Evolutionary conservation across 164 flowering plant genomes (phyloP).

Genomic region (Sextonia rubra): DNA sequence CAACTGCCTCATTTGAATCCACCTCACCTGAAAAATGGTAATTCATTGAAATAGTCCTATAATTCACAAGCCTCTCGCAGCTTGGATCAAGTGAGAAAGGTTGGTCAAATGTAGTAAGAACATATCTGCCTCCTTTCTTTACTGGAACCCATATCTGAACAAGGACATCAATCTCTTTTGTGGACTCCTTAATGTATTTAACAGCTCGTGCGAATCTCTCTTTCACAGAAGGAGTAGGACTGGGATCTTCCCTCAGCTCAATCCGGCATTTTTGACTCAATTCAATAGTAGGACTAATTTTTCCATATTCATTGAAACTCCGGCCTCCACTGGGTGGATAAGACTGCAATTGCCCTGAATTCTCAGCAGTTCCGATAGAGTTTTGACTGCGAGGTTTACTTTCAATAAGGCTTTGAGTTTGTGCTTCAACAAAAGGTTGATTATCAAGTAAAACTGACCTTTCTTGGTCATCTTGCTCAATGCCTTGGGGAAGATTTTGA

Average conservation of each 20-base stretch:
- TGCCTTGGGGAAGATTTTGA: conserved; percentile 17
- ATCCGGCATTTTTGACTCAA: conserved; percentile 50
- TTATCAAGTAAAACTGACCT: conserved; percentile 21
- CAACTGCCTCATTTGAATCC: conserved; percentile 40
- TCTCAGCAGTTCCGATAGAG: conserved; percentile 7
- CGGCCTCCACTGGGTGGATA: conserved; percentile 17
- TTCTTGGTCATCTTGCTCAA: conserved; percentile 28
- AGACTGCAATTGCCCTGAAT: conserved; percentile 19
- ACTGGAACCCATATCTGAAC: conserved; percentile 85
- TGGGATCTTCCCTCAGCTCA: conserved; percentile 32
- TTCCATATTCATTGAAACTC: not conserved
- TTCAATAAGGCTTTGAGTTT: conserved; percentile 6
- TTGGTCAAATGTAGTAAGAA: conserved; percentile 57
- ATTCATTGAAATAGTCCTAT: conserved; percentile 53
- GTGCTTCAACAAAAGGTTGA: conserved; percentile 21
- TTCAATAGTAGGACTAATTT: conserved; percentile 22
- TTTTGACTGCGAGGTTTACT: conserved; percentile 15
- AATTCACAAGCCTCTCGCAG: conserved; percentile 45
- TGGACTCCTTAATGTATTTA: conserved; percentile 33
- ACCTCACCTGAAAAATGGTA: conserved; percentile 67
- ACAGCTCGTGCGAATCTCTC: conserved; percentile 60
- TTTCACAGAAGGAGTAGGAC: conserved; percentile 43
- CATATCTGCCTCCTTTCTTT: conserved; percentile 40
- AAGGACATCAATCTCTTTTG: conserved; percentile 51
- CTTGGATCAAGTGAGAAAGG: conserved; percentile 45